phyloP scores from a whole-genome alignment of 306 rosid species.

The Parietaria judaica region DNA sequence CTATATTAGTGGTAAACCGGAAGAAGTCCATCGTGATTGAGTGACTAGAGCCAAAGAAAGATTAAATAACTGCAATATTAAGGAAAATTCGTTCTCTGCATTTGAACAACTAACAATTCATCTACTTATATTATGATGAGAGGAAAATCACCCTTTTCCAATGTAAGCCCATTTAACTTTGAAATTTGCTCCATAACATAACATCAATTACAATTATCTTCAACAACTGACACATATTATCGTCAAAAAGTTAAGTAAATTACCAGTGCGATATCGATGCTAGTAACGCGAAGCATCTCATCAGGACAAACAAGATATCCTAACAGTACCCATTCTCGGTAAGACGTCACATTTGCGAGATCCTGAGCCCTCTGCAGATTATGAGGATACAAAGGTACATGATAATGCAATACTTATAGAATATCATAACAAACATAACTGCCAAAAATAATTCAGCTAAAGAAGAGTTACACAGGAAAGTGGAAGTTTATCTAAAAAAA shows the following conservation, averaged over 20 bases:
- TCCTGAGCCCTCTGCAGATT: conserved; percentile 89
- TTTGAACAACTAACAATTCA: too few relatives aligned
- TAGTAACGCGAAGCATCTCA: conserved; percentile 96
- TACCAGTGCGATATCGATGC: conserved; percentile 98
- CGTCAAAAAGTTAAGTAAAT: not conserved
- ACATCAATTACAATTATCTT: too few relatives aligned
- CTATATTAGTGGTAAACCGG: too few relatives aligned
- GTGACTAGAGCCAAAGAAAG: conserved; percentile 9
- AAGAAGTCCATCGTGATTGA: too few relatives aligned
- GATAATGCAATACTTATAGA: conserved; percentile 10
- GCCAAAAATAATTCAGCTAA: too few relatives aligned
- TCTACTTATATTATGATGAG: too few relatives aligned
- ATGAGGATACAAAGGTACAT: conserved; percentile 18
- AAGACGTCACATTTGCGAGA: conserved; percentile 92
- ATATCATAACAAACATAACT: conserved; percentile 1
- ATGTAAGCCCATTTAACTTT: too few relatives aligned
- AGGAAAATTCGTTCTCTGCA: too few relatives aligned
- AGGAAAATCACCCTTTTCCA: too few relatives aligned
- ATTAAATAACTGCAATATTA: not conserved
- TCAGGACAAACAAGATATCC: conserved; percentile 99
- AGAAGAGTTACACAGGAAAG: not conserved
- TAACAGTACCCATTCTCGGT: conserved; percentile 93
- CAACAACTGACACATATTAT: too few relatives aligned
- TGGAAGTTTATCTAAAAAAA: not conserved
- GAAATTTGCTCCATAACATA: too few relatives aligned